phyloP scores from a whole-genome alignment of 306 rosid genomes.

The Casuarina cunninghamiana region DNA sequence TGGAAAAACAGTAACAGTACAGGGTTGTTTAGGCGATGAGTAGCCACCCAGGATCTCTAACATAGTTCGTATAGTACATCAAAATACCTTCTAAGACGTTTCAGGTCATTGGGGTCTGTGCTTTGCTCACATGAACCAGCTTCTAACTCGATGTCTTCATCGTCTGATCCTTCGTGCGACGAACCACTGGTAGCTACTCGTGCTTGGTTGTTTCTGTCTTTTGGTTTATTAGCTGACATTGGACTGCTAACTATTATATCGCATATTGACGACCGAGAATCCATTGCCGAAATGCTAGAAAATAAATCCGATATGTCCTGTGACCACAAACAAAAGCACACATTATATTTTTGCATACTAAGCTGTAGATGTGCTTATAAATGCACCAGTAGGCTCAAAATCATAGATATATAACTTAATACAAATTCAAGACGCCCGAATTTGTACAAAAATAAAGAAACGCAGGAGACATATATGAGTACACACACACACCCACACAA shows the following conservation, averaged over 20 bases:
- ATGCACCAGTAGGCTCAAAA: not conserved
- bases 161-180: conserved; percentile 75
- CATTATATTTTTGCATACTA: conserved; percentile 8
- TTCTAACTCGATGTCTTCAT: conserved; percentile 58
- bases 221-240: conserved; percentile 58
- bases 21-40: not conserved
- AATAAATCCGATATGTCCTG: conserved; percentile 59
- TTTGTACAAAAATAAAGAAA: too few relatives aligned
- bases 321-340: conserved; percentile 19
- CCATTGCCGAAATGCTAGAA: conserved; percentile 60
- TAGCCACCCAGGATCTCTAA: not conserved
- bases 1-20: conserved; percentile 31
- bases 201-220: conserved; percentile 41
- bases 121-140: conserved; percentile 64
- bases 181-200: conserved; percentile 69
- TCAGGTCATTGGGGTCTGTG: conserved; percentile 47
- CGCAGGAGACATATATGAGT: too few relatives aligned
- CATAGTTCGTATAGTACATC: not conserved
- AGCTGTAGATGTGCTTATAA: not conserved
- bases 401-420: too few relatives aligned
- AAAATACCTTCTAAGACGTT: conserved; percentile 69
- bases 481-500: too few relatives aligned
- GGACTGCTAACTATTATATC: conserved; percentile 82
- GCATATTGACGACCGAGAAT: conserved; percentile 76
- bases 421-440: too few relatives aligned